Conservation (phyloP, 2,329 filamentous ascomycete species). For the Pseudogymnoascus sp. region DNA sequence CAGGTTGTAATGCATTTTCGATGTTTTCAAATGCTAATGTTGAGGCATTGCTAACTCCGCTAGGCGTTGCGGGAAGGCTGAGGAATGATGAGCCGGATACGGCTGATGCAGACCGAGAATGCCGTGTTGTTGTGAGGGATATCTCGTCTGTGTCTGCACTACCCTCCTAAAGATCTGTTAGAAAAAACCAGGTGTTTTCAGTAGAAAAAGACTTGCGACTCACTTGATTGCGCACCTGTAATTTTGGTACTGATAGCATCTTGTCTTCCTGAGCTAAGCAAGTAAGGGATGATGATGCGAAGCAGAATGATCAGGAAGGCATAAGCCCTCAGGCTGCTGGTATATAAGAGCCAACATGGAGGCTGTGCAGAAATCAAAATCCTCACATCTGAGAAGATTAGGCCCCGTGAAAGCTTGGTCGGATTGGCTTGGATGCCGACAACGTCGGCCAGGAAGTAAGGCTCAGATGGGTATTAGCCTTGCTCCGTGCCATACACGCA, state of each 20-base stretch:
- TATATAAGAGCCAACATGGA: background rate
- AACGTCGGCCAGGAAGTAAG: background rate
- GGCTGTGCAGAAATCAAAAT: background rate
- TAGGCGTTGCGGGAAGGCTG: background rate
- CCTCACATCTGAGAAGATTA: background rate
- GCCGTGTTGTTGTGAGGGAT: background rate
- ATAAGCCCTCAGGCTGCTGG: background rate
- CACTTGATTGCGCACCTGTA: background rate
- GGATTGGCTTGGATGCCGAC: background rate
- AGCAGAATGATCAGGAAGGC: background rate
- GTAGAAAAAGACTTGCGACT: background rate
- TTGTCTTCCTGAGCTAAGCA: background rate
- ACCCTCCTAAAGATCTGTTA: background rate
- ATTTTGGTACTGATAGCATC: background rate
- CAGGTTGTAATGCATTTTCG: conserved; percentile 42
- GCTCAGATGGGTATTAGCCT: background rate
- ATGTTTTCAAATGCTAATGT: background rate
- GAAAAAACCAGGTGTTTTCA: background rate
- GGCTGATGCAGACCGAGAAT: background rate
- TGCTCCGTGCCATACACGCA: background rate
- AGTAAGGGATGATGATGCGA: background rate
- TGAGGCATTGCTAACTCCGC: background rate
- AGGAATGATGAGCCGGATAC: conserved; percentile 5
- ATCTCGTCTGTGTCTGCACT: background rate
- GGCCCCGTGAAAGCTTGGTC: background rate